A percentile compares a stretch with the other conserved stretches of the same genome.
Conservation (phyloP, 164 flowering plant species). For the Cinnamomum chago region DNA sequence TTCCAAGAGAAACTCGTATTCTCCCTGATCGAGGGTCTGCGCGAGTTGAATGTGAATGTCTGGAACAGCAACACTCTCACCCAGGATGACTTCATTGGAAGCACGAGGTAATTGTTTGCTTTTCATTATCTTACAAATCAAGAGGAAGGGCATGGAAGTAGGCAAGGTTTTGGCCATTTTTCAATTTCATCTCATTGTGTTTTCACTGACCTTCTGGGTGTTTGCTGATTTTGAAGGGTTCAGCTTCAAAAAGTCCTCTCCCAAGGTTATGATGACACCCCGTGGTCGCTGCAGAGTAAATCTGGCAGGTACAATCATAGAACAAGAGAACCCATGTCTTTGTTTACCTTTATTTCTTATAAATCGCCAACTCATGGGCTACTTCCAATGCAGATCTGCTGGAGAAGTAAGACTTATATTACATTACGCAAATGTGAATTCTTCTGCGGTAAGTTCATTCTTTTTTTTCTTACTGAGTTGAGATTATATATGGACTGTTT, state of each 20-base stretch:
- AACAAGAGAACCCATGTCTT: neutral
- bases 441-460: conserved; percentile 18
- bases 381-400: conserved; percentile 43
- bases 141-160: neutral
- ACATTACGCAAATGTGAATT: conserved; percentile 49
- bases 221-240: conserved; percentile 38
- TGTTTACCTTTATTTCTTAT: too few species aligned
- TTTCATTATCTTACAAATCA: neutral
- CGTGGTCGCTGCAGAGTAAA: conserved; percentile 71
- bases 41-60: conserved; percentile 56
- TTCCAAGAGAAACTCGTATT: conserved; percentile 84
- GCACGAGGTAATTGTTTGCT: conserved; percentile 55
- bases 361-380: neutral
- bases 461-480: neutral
- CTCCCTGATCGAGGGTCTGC: conserved; percentile 67
- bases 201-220: neutral
- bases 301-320: conserved; percentile 49
- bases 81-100: conserved; percentile 75
- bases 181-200: neutral
- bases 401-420: conserved; percentile 81
- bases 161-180: neutral
- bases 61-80: conserved; percentile 87
- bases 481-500: neutral
- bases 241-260: conserved; percentile 72
- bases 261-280: conserved; percentile 67